Percentiles rank a stretch among this genome's conserved stretches.
Evolutionary conservation across 306 rosid species (phyloP).

Genomic region (Hippophae tibetana): DNA sequence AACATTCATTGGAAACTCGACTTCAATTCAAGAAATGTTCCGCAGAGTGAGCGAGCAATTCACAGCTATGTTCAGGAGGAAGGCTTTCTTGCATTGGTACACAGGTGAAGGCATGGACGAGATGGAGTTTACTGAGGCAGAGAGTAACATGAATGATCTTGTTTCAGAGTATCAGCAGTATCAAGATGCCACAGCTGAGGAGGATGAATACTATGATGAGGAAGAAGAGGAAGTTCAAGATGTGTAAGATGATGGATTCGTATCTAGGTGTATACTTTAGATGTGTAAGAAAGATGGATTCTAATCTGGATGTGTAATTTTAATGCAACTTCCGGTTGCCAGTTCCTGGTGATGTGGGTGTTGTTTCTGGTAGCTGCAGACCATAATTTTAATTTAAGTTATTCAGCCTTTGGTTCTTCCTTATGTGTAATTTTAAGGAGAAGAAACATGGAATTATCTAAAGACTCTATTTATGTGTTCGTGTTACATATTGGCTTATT

Average conservation of each 20-base stretch:
- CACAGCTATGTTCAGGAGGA: slow-evolving; percentile 70
- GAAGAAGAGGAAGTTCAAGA: slow-evolving; percentile 34
- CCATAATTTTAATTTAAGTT: slow-evolving; percentile 9
- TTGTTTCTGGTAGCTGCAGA: slow-evolving; percentile 20
- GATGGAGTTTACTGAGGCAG: slow-evolving; percentile 71
- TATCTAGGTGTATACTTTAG: neutral
- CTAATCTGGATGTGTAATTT: slow-evolving; percentile 1
- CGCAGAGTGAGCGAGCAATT: slow-evolving; percentile 62
- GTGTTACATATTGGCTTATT: neutral
- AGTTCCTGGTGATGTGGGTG: slow-evolving; percentile 14
- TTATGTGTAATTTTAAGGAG: slow-evolving; percentile 10
- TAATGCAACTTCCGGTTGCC: slow-evolving; percentile 61
- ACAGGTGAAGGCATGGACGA: slow-evolving; percentile 75
- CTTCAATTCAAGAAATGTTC: slow-evolving; percentile 65
- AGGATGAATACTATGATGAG: slow-evolving; percentile 56
- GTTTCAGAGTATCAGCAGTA: slow-evolving; percentile 74
- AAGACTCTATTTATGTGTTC: neutral
- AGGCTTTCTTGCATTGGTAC: slow-evolving; percentile 72
- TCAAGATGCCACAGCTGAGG: slow-evolving; percentile 76
- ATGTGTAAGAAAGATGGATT: neutral
- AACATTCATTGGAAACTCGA: slow-evolving; percentile 63
- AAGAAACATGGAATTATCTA: neutral
- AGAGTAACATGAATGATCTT: slow-evolving; percentile 69
- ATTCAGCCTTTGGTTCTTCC: slow-evolving; percentile 14
- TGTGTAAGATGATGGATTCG: slow-evolving; percentile 14